These are phyloP conservation scores for Silene conica DNA, from an alignment of 148 eudicot species.

Conservation along the genomic window DNA sequence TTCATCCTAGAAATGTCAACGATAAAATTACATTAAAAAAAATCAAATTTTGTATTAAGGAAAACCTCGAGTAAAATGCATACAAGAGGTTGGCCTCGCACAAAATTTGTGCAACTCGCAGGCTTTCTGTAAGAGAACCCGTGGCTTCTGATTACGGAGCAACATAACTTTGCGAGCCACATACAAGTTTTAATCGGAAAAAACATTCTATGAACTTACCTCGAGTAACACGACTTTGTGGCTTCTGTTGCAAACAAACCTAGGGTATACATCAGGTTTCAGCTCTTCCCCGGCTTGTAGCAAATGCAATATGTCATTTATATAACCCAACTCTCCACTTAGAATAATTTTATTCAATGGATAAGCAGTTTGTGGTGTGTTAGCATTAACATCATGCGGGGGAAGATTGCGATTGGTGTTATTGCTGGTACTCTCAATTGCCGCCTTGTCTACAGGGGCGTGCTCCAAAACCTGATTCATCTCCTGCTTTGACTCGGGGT, in stretches of 20 bases:
- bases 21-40: not conserved
- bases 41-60: not conserved
- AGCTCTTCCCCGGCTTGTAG: conserved; percentile 42
- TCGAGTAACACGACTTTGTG: conserved; percentile 39
- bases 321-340: conserved; percentile 74
- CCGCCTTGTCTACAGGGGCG: conserved; percentile 43
- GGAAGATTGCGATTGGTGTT: conserved; percentile 51
- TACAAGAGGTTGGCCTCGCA: not conserved
- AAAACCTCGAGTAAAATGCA: not conserved
- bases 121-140: no score
- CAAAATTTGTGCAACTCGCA: no score
- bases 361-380: conserved; percentile 64
- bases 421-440: conserved; percentile 41
- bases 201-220: conserved; percentile 38
- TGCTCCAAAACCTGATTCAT: conserved; percentile 33
- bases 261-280: conserved; percentile 47
- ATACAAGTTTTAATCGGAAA: not conserved
- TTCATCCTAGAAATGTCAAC: conserved; percentile 46
- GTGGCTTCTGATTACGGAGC: no score
- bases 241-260: conserved; percentile 65
- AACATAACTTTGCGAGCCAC: no score
- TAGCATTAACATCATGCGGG: conserved; percentile 64
- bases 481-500: conserved; percentile 29
- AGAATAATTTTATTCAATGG: conserved; percentile 75
- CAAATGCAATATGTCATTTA: conserved; percentile 48